phyloP scores from a whole-genome alignment of 345 rosid genomes.

The Gossypium rotundifolium region DNA sequence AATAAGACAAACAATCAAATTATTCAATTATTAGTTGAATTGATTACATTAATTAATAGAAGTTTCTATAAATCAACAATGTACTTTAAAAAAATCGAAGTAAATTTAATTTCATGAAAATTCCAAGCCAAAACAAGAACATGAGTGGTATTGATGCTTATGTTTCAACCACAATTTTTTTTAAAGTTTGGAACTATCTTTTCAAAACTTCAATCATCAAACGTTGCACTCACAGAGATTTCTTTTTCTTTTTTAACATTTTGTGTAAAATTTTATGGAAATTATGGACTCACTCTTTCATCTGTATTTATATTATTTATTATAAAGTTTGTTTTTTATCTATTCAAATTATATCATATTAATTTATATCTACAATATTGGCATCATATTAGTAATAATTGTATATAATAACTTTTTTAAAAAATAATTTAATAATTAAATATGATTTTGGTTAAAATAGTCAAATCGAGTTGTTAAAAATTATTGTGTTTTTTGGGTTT shows the following conservation, averaged over 20 bases:
- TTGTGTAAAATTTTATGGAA: not conserved
- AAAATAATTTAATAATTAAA: too few relatives aligned
- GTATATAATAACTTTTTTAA: too few relatives aligned
- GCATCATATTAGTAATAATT: not conserved
- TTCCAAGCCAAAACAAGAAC: too few relatives aligned
- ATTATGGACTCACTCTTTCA: not conserved
- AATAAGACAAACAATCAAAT: not conserved
- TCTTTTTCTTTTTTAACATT: not conserved
- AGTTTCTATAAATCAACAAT: not conserved
- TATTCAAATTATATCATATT: too few relatives aligned
- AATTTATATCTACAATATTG: not conserved
- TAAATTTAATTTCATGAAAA: not conserved
- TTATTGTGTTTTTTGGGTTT: too few relatives aligned
- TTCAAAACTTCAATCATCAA: not conserved
- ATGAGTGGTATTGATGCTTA: not conserved
- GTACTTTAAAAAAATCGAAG: not conserved
- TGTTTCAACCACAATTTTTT: slow-evolving; percentile 4
- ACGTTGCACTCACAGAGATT: slow-evolving; percentile 8
- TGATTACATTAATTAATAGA: not conserved
- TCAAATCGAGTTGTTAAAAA: too few relatives aligned
- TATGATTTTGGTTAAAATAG: too few relatives aligned
- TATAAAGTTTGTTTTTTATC: too few relatives aligned
- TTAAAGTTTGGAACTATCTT: slow-evolving; percentile 4
- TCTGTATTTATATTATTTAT: not conserved
- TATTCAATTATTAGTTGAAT: not conserved